Base-by-base conservation (phyloP, 345 rosid species). In the Ceriops tagal region DNA sequence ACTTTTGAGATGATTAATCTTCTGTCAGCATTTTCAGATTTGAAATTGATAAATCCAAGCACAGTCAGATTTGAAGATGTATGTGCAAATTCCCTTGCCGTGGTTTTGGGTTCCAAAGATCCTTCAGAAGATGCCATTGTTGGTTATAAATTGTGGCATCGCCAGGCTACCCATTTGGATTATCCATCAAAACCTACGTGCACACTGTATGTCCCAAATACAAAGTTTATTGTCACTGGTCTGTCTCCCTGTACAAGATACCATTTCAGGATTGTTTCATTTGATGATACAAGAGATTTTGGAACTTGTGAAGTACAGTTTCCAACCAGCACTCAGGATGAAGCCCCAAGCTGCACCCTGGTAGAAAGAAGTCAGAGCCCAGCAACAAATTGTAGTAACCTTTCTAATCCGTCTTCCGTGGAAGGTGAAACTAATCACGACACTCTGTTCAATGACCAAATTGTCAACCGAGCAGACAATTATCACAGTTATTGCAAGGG, bases 331-430 rank as follows among this genome's bases (percentile, higher is more conserved):
- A 26, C 64, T 43, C 78, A 75, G 72, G 87, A 79, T 58, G 85
- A 79, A 75, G 81, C 77, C 66, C 73, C 74, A 0, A 85, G 83
- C 71, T 76, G 81, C 70, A 67, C 71, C 0, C 72, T 71, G 22
- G 79, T 75, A 2, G 98, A 88, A 83, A 86, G 96, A 86, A 88
- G 97, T 61, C 96, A 89, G 71, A 93, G 97, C 79, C 97, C 97
- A 18, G 78, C 82, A n/a, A 93, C 97, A 46, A 88, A 89, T 72
- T 89, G 96, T 79, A 93, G 97, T 73, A 89, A 90, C 71, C 86
- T 91, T 75, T 92, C 89, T 61, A 88, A 84, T 77, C 96, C 97
- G 53, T 92, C 92, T 15, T 86, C 96, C 0, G 93, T 84, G 35
- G 89, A 95, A 79, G 98, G 90, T 73, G 99, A 95, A 78, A 85